Evolutionary conservation across 2,329 filamentous ascomycete genomes (phyloP).

Genomic region (Fusarium xylarioides): DNA sequence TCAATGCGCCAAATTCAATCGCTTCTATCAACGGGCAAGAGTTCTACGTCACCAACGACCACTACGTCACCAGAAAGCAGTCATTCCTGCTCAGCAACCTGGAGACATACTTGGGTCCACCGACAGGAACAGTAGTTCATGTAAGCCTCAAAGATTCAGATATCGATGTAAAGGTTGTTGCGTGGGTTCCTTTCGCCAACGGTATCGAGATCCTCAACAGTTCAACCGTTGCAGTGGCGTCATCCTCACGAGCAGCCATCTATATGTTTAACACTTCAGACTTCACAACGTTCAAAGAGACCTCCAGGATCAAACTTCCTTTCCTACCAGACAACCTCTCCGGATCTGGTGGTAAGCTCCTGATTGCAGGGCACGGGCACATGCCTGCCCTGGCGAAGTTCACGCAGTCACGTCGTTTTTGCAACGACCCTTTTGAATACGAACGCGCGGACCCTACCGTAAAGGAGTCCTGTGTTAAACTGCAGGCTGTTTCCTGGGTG

Average conservation of each 20-base stretch:
- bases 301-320: constrained; percentile 38
- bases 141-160: constrained; percentile 38
- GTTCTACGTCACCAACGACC: constrained; percentile 54
- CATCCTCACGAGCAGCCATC: constrained; percentile 40
- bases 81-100: constrained; percentile 39
- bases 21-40: constrained; percentile 47
- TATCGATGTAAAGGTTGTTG: constrained; percentile 40
- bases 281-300: background rate
- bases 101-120: constrained; percentile 48
- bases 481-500: constrained; percentile 42
- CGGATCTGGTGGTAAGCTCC: constrained; percentile 42
- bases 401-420: constrained; percentile 46
- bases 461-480: background rate
- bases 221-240: constrained; percentile 51
- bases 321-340: constrained; percentile 55
- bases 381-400: constrained; percentile 46
- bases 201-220: constrained; percentile 52
- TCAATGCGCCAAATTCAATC: constrained; percentile 53
- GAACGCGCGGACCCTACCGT: constrained; percentile 23
- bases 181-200: constrained; percentile 52
- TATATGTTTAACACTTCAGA: constrained; percentile 12
- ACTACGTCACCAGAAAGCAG: constrained; percentile 45
- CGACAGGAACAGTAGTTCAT: constrained; percentile 50
- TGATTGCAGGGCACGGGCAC: constrained; percentile 54
- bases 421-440: constrained; percentile 45